Evolutionary conservation across 2,329 filamentous ascomycete genomes (phyloP), one percentile per base, ranked within the genome.

Genomic region (Fusarium incarnatum): DNA sequence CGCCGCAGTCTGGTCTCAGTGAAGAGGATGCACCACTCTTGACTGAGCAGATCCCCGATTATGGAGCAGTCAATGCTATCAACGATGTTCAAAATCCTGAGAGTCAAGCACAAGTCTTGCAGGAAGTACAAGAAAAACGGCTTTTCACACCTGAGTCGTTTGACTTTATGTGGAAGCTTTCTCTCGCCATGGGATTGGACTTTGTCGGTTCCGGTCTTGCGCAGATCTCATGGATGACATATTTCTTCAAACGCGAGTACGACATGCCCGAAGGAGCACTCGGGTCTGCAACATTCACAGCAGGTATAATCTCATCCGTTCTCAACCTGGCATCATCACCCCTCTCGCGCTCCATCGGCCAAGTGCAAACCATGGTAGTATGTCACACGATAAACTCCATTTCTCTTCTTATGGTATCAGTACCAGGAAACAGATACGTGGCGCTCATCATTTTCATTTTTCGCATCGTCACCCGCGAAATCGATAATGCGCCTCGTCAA

Each of bases 171-270:
- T 73, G 71, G 71, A 69, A 73, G 48, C 40, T 73, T 0, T 73
- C 68, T 0, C 34, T 73, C 6, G 71, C 71, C 9, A 59, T 73
- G 53, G 59, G 52, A 1, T 42, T 72, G 16, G 68, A 73, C 55
- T 73, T 73, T 62, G 56, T 73, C 25, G 71, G 68, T 2, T 73
- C 71, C 0, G 71, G 71, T 4, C 60, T 73, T 0, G 71, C 71
- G 4, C 68, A 72, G 20, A 72, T 73, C n/a, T 73, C 71, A 1
- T 73, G 71, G 71, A 73, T 73, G 71, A 73, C 60, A 3, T 73
- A 73, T 8, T 73, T 73, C 42, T 72, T 73, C 53, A 73, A 68
- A 12, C 48, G 68, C 20, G 71, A 73, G 41, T 73, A 73, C 42
- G 47, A 73, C 16, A 72, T 73, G 46, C 54, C 71, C 3, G 71